A percentile compares a stretch with the other conserved stretches of the same genome.
Evolutionary conservation across 495 filamentous ascomycete genomes (phyloP).

Genomic region (Penicillium lividum): DNA sequence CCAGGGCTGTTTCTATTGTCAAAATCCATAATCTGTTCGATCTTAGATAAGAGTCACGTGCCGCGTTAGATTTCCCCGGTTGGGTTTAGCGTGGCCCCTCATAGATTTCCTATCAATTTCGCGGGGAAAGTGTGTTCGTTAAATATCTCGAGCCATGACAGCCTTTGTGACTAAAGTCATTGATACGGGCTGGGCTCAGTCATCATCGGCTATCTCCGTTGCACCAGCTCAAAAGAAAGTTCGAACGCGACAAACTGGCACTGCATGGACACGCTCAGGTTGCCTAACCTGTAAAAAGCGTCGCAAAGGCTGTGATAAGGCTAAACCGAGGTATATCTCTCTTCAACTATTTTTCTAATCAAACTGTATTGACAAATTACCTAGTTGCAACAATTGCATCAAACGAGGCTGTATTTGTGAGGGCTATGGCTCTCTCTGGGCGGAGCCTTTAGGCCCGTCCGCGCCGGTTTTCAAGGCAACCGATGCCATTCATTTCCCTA

Average conservation of each 20-base stretch:
- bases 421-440: conserved; percentile 49
- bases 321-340: conserved; percentile 37
- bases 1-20: not conserved
- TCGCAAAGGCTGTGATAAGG: conserved; percentile 47
- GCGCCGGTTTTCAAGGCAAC: conserved; percentile 33
- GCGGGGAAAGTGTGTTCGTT: conserved; percentile 22
- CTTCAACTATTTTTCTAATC: not conserved
- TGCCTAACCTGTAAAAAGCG: conserved; percentile 48
- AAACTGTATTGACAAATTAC: not conserved
- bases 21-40: not conserved
- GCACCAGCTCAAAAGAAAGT: conserved; percentile 21
- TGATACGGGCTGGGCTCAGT: conserved; percentile 15
- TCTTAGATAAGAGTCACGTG: conserved; percentile 23
- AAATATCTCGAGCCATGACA: conserved; percentile 18
- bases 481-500: not conserved
- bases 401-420: conserved; percentile 43
- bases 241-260: conserved; percentile 35
- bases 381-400: conserved; percentile 43
- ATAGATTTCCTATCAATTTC: conserved; percentile 24
- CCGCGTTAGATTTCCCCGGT: conserved; percentile 20
- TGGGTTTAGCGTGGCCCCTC: conserved; percentile 16
- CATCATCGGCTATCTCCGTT: conserved; percentile 9
- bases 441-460: conserved; percentile 38
- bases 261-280: conserved; percentile 45
- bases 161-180: conserved; percentile 8